Base-by-base conservation (phyloP, 106 monocot species). In the Vanilla planifolia region DNA sequence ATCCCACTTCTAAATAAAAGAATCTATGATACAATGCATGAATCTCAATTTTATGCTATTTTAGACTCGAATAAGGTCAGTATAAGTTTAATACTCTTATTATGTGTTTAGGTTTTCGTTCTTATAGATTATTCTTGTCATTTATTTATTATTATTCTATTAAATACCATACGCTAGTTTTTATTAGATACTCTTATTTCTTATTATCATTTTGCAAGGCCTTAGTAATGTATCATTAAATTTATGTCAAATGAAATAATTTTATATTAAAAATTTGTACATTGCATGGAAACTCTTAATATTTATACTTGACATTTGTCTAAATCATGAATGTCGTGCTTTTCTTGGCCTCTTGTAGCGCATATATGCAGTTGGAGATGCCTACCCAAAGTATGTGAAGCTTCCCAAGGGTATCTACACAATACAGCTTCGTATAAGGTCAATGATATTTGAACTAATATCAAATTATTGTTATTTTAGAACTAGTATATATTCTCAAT, bases 11-110 rank as follows among this genome's bases (percentile, higher is more conserved):
- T 96, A 39, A 96, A 96, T 45, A 77, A 96, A 52, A 68, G 96
- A 48, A 68, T 90, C 51, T 96, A 96, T 64, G 90, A 96, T 55
- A 91, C 75, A 42, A 86, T 86, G 61, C 80, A 90, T 70, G 96
- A 96, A 56, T 96, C 96, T 27, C 96, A 96, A 43, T 87, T 90
- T 65, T 90, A 90, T 72, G 79, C 62, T 43, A 84, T 96, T 59
- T 76, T 83, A 59, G 96, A 96, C 79, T 70, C 78, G 59, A 87
- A 96, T 55, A 90, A 90, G 90, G 70, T 85, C 60, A 22, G 55
- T 55, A n/a, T n/a, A 1, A 15, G n/a, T 55, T 17, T 55, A 14
- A 6, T n/a, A n/a, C n/a, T n/a, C n/a, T 1, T 48, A 1, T 20
- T 48, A 22, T 22, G 48, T 51, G 26, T 25, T 23, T 51, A 17